These are phyloP conservation scores for Sarocladium strictum DNA, from an alignment of 2,329 filamentous ascomycete genomes.

Conservation along the genomic window DNA sequence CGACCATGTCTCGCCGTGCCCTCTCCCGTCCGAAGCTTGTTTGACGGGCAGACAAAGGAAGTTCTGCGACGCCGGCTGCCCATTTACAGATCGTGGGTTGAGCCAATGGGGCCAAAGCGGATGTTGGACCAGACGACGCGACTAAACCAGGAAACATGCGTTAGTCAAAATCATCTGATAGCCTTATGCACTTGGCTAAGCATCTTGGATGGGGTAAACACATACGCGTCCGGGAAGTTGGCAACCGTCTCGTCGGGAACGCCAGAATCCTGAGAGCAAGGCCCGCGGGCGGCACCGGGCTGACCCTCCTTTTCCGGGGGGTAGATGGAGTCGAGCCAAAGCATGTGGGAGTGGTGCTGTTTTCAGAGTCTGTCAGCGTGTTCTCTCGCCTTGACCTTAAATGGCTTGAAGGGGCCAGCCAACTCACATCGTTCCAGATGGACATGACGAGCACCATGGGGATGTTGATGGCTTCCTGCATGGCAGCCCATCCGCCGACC, in stretches of 20 bases:
- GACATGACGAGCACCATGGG: slow-evolving; percentile 62
- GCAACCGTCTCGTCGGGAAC: slow-evolving; percentile 18
- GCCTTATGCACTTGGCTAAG: no score
- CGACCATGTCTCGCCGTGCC: background rate
- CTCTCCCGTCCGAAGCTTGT: background rate
- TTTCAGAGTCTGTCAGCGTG: slow-evolving; percentile 1
- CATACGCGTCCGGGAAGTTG: slow-evolving; percentile 14
- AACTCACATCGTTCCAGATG: slow-evolving; percentile 41
- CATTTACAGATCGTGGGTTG: slow-evolving; percentile 10
- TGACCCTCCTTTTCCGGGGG: slow-evolving; percentile 29
- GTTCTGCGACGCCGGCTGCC: background rate
- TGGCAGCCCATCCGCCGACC: slow-evolving; percentile 49
- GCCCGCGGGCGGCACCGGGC: slow-evolving; percentile 19
- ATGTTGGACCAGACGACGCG: slow-evolving; percentile 42
- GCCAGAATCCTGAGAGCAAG: slow-evolving; percentile 19
- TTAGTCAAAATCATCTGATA: background rate
- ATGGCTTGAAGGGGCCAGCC: background rate
- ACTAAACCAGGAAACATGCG: background rate
- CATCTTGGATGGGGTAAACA: background rate
- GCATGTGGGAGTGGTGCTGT: slow-evolving; percentile 53
- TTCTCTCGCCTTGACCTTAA: background rate
- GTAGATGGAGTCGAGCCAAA: slow-evolving; percentile 62
- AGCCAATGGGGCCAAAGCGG: slow-evolving; percentile 37
- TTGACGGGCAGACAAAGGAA: background rate
- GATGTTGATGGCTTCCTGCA: slow-evolving; percentile 46